A percentile compares a stretch with the other conserved stretches of the same genome.
phyloP scores from a whole-genome alignment of 139 green algal genomes.

The Chlamydomonas eustigma region DNA sequence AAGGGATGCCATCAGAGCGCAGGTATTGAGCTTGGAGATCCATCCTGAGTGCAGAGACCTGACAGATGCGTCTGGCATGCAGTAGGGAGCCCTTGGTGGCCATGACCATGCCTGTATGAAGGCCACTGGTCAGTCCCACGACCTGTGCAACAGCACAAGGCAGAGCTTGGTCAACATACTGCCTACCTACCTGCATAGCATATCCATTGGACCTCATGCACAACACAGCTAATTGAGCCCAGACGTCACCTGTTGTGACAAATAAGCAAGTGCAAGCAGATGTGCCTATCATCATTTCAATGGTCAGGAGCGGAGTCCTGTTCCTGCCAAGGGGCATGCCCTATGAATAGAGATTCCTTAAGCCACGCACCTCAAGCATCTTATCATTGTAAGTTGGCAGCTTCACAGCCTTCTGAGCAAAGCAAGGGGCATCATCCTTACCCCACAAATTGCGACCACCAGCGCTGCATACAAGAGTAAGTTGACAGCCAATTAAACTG shows the following conservation, averaged over 20 bases:
- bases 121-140: slow-evolving; percentile 65
- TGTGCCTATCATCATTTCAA: no score
- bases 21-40: slow-evolving; percentile 32
- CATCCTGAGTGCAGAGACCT: slow-evolving; percentile 60
- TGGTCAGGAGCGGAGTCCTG: no score
- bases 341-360: no score
- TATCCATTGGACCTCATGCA: no score
- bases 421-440: not conserved
- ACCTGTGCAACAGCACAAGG: not conserved
- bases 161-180: no score
- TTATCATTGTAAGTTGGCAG: slow-evolving; percentile 65
- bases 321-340: no score
- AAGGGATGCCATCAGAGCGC: slow-evolving; percentile 21
- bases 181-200: no score
- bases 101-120: slow-evolving; percentile 70
- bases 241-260: no score
- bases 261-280: no score
- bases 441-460: slow-evolving; percentile 81
- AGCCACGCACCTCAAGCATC: slow-evolving; percentile 57
- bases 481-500: no score
- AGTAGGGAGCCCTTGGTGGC: slow-evolving; percentile 41
- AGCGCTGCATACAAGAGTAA: slow-evolving; percentile 19
- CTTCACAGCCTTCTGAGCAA: slow-evolving; percentile 12
- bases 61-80: slow-evolving; percentile 66
- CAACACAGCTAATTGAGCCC: no score